These are phyloP conservation scores for Epichloe festucae DNA, from an alignment of 2,329 filamentous ascomycete genomes.

Conservation along the genomic window DNA sequence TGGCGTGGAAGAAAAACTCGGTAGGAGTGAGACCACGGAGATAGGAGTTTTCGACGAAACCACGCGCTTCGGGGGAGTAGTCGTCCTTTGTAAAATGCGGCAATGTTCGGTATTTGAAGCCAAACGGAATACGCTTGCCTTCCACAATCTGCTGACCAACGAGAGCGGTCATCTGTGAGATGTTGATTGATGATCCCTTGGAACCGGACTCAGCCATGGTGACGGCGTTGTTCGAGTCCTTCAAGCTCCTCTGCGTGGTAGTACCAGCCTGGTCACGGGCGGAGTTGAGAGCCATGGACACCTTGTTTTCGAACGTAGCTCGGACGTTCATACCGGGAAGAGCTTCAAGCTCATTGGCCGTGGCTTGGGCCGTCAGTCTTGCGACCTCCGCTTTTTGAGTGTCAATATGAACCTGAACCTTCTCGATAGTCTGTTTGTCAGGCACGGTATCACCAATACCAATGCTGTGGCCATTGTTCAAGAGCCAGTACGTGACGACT, in stretches of 20 bases:
- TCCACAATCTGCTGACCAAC: constrained; percentile 98
- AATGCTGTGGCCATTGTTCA: constrained; percentile 94
- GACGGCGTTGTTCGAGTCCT: constrained; percentile 91
- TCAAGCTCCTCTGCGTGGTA: constrained; percentile 79
- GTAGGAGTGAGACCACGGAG: constrained; percentile 87
- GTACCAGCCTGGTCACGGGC: constrained; percentile 95
- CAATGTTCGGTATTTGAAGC: constrained; percentile 94
- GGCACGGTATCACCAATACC: constrained; percentile 98
- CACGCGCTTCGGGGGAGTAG: constrained; percentile 87
- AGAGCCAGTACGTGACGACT: constrained; percentile 92
- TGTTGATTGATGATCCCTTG: constrained; percentile 98
- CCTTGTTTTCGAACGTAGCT: constrained; percentile 96
- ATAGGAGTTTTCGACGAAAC: constrained; percentile 98
- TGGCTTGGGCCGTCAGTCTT: constrained; percentile 62
- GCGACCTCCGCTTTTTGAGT: constrained; percentile 72
- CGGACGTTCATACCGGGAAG: constrained; percentile 96
- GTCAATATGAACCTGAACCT: constrained; percentile 71
- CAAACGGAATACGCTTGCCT: constrained; percentile 96
- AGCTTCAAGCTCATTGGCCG: constrained; percentile 78
- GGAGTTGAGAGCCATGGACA: constrained; percentile 84
- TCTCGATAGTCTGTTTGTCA: constrained; percentile 68
- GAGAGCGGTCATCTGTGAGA: constrained; percentile 97
- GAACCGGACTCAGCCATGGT: constrained; percentile 95
- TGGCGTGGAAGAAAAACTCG: constrained; percentile 99
- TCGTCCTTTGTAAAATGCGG: constrained; percentile 99